Evolutionary conservation across 202 grass and related monocot genomes (phyloP).

Genomic region (Tripidium arundinaceum): DNA sequence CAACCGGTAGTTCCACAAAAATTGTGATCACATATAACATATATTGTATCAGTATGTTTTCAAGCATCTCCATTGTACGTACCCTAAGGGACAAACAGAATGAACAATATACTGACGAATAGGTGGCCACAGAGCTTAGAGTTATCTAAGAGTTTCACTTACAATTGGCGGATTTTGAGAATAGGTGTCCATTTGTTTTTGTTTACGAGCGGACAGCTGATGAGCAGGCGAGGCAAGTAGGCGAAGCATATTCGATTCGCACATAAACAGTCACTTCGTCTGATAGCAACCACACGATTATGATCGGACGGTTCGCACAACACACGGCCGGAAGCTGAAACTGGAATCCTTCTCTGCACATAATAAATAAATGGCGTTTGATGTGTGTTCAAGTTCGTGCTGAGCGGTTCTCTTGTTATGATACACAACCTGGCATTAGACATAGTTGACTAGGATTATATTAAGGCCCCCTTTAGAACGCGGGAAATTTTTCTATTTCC

Average conservation of each 20-base stretch:
- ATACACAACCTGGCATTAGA: conserved; percentile 17
- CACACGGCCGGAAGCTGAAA: neutral
- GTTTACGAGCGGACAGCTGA: neutral
- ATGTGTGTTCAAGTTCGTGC: neutral
- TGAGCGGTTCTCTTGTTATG: neutral
- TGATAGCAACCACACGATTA: neutral
- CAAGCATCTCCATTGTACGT: neutral
- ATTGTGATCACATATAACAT: neutral
- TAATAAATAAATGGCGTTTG: neutral
- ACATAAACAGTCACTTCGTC: neutral
- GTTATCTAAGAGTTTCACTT: neutral
- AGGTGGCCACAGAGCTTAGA: neutral
- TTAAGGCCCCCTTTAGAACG: too few relatives aligned
- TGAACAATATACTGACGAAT: neutral
- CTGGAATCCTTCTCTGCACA: neutral
- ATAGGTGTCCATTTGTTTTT: neutral
- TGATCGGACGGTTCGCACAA: neutral
- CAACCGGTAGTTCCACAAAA: neutral
- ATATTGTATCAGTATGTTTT: neutral
- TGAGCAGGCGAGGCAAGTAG: neutral
- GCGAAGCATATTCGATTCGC: conserved; percentile 13
- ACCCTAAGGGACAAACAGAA: neutral
- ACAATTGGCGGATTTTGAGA: neutral
- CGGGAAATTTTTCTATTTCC: too few relatives aligned
- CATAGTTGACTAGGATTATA: conserved; percentile 31